Base-by-base conservation (phyloP, 176 grass and related monocot species). In the Musa acuminata region DNA sequence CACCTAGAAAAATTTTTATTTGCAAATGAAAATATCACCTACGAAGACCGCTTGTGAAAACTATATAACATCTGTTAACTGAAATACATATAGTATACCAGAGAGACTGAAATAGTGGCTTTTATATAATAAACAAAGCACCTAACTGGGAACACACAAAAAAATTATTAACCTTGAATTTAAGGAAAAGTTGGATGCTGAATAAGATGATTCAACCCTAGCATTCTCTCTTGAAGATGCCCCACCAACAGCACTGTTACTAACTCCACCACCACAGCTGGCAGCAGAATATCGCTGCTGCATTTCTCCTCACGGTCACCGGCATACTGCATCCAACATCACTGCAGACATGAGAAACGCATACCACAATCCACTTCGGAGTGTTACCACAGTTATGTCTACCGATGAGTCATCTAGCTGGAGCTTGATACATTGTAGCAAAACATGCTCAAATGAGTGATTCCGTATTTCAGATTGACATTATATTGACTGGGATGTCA, bases 271-370 rank as follows among this genome's bases (percentile, higher is more conserved):
- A 67, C 65, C 88, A 82, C 76, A 83, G 83, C 82, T 78, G 58
- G 87, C 72, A 84, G 77, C 73, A 60, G 80, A 73, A 77, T 88
- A 90, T 84, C 93, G 51, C 72, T 60, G 57, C 57, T 97, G 93
- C 93, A 97, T 97, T 62, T 82, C 82, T 75, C 73, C 89, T 35
- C 52, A 87, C 82, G 77, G 79, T 79, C 85, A 86, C 71, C 55
- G 73, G 84, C 81, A 86, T 71, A 67, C 79, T 80, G 83, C 81
- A 60, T 71, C 75, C 53, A 80, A 48, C 69, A 85, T 89, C 62
- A 81, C 48, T 59, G 64, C 43, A 26, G 73, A 83, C 55, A 14
- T 64, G 43, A 54, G 24, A 73, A 73, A 70, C 11, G 8, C 43
- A 70, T 50, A 9, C 3, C 17, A 70, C 2, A 70, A 20, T 16